Evolutionary conservation across 139 green algal species (phyloP).

Genomic region (Limnomonas spitsbergensis): DNA sequence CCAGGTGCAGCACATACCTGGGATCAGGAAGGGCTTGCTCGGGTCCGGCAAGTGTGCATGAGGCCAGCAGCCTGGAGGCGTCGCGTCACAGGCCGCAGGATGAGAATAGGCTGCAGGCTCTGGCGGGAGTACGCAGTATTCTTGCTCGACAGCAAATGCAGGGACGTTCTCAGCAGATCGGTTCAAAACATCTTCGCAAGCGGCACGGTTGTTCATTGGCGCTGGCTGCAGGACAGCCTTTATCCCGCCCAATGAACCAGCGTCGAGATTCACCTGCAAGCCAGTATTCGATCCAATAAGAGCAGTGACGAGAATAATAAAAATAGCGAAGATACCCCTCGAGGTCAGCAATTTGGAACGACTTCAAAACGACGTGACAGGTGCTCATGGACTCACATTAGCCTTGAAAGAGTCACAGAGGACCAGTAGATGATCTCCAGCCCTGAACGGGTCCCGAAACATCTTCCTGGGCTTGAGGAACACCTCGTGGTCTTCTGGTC

Average conservation of each 20-base stretch:
- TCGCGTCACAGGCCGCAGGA: no score
- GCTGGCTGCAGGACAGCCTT: no score
- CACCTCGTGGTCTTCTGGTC: constrained; percentile 3
- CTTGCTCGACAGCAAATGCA: constrained; percentile 18
- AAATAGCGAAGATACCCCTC: no score
- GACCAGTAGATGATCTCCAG: background rate
- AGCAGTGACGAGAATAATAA: no score
- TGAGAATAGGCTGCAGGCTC: background rate
- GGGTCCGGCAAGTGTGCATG: constrained; percentile 10
- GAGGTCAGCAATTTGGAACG: no score
- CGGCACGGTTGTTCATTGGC: background rate
- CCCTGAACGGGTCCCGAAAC: constrained; percentile 4
- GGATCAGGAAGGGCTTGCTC: constrained; percentile 10
- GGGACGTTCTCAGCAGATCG: background rate
- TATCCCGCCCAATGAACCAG: no score
- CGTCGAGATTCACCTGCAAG: no score
- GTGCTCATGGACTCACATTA: background rate
- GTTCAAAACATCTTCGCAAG: background rate
- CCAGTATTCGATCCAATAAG: no score
- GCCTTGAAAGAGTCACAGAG: constrained; percentile 12
- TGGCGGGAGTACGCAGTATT: constrained; percentile 44
- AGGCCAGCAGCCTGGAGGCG: background rate
- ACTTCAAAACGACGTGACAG: no score
- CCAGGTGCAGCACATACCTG: background rate
- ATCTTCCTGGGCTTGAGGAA: constrained; percentile 1